Percentiles rank a stretch among this genome's conserved stretches.
Conservation (phyloP, 2,329 filamentous ascomycete species). For the Colletotrichum caudatum region DNA sequence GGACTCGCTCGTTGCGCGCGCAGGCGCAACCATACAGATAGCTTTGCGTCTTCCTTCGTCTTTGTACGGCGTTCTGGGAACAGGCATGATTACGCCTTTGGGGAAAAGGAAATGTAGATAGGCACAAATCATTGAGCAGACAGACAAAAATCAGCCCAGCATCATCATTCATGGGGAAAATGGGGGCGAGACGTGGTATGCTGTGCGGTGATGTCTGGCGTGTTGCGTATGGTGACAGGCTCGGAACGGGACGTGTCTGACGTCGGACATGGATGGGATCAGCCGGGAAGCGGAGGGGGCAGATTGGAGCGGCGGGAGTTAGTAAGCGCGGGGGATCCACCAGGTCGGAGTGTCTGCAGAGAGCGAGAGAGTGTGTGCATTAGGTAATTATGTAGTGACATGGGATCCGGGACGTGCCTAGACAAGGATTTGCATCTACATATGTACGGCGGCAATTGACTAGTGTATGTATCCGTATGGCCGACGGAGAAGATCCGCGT, state of each 20-base stretch:
- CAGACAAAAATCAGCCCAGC: constrained; percentile 35
- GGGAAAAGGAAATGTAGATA: constrained; percentile 42
- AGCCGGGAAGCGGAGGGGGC: constrained; percentile 9
- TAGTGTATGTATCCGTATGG: too few species aligned
- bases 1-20: constrained; percentile 20
- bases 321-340: constrained; percentile 27
- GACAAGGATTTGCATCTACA: not conserved
- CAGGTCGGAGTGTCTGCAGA: constrained; percentile 6
- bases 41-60: constrained; percentile 40
- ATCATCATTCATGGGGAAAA: constrained; percentile 24
- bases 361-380: not conserved
- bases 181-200: not conserved
- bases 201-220: not conserved
- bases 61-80: constrained; percentile 42
- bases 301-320: constrained; percentile 23
- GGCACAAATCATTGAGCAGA: constrained; percentile 40
- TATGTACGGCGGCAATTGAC: not conserved
- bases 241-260: constrained; percentile 31
- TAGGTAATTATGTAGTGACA: not conserved
- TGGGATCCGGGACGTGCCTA: not conserved
- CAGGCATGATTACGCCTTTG: constrained; percentile 40
- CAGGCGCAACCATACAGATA: constrained; percentile 16
- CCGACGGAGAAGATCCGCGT: not conserved
- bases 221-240: not conserved
- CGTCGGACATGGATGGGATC: constrained; percentile 35